Evolutionary conservation across 306 rosid species (phyloP).

Genomic region (Corylus americana): DNA sequence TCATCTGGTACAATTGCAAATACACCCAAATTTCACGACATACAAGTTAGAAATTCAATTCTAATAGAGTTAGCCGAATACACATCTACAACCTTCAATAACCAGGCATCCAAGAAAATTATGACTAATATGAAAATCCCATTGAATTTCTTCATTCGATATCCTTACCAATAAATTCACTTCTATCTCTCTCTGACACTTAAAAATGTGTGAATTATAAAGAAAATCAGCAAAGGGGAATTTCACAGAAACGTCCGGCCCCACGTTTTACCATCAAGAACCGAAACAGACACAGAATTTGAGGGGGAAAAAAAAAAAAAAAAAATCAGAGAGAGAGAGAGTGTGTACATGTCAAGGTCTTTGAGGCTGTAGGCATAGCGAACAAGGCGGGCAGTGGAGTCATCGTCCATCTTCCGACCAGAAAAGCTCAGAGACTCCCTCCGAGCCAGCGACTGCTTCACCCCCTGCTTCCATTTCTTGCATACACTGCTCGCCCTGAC

Average conservation of each 20-base stretch:
- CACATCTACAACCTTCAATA: background rate
- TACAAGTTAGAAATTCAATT: background rate
- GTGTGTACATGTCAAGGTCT: conserved; percentile 65
- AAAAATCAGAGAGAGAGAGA: background rate
- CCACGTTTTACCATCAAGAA: background rate
- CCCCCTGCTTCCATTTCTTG: conserved; percentile 91
- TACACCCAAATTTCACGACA: too few species aligned
- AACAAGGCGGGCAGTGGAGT: conserved; percentile 80
- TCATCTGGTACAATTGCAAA: background rate
- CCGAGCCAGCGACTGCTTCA: conserved; percentile 65
- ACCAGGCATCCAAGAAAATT: background rate
- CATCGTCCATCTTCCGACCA: conserved; percentile 92
- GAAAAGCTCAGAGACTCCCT: conserved; percentile 73
- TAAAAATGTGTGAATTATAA: background rate
- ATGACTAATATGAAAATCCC: background rate
- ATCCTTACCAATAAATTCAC: background rate
- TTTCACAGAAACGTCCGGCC: background rate
- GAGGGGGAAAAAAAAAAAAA: background rate
- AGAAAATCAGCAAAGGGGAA: background rate
- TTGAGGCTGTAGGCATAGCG: conserved; percentile 72
- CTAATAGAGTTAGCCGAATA: background rate
- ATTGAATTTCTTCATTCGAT: background rate
- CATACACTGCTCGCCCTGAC: conserved; percentile 81
- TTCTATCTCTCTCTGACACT: background rate
- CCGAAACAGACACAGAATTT: background rate